Evolutionary conservation across 2,329 filamentous ascomycete genomes (phyloP), one percentile per base, ranked within the genome.

Genomic region (Hypomyces perniciosus): DNA sequence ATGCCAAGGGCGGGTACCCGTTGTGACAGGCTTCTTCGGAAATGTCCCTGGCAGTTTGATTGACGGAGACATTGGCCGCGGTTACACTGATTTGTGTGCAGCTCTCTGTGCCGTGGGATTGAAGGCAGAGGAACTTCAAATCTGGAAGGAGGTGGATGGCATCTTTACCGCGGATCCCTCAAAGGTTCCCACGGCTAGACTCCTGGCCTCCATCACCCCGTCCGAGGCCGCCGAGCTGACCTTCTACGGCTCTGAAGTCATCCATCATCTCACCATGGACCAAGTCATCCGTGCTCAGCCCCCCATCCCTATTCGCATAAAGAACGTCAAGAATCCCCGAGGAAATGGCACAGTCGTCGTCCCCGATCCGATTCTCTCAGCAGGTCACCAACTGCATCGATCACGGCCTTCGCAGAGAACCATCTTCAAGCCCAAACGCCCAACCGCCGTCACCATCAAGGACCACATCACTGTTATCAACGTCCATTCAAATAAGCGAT

Each of bases 91-190:
- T 69, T 80, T 99, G 43, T 97, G 93, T 67, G 92, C 93, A 9
- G 91, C 93, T 5, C 76, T 99, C 12, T 85, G 91, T 46, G 90
- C 93, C 1, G 92, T 99, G 8, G 92, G 90, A 4, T 74, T 95
- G n/a, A 77, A 82, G 60, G 93, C 93, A 1, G 75, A 85, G 48
- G 93, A 99, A 68, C 78, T 99, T 47, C 93, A 99, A 69, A 88
- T 99, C 56, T 97, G 93, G 93, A 99, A 99, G 73, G 93, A 99
- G 67, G 93, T 99, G 6, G 93, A 99, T 68, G 91, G 90, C 53
- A 95, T 97, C 65, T 93, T 96, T 70, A 85, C 80, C 2, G 78
- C 78, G 5, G 92, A 96, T 64, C 90, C 90, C 3, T 83, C 87
- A 61, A 95, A 95, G 71, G 90, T 96, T 30, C 91, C 92, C 3